These are phyloP conservation scores for Physaria fendleri DNA, from an alignment of 345 rosid genomes.

Conservation along the genomic window DNA sequence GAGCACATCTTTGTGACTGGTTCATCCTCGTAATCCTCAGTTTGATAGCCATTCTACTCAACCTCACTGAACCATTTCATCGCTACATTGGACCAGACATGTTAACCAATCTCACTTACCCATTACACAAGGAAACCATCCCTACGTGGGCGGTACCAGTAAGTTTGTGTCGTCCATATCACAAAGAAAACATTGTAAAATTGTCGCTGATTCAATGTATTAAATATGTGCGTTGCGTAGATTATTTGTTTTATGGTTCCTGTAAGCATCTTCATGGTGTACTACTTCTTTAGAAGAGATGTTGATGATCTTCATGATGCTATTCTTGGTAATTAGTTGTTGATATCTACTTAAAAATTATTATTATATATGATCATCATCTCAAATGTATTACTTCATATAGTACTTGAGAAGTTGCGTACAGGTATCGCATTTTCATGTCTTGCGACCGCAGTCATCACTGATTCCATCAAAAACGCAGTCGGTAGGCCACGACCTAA, in stretches of 20 bases:
- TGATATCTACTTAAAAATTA: too few species aligned
- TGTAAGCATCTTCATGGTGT: conserved; percentile 29
- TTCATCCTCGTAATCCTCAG: conserved; percentile 41
- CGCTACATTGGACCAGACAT: conserved; percentile 57
- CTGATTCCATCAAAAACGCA: conserved; percentile 56
- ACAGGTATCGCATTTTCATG: conserved; percentile 46
- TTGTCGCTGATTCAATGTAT: not conserved
- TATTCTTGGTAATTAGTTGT: conserved; percentile 44
- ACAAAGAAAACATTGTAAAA: not conserved
- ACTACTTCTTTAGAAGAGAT: conserved; percentile 41
- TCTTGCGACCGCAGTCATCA: conserved; percentile 49
- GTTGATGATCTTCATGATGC: conserved; percentile 62
- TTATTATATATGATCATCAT: too few species aligned
- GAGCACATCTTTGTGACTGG: conserved; percentile 47
- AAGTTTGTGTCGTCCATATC: not conserved
- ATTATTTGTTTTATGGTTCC: conserved; percentile 40
- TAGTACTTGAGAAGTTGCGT: too few species aligned
- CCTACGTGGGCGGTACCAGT: conserved; percentile 69
- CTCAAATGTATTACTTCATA: too few species aligned
- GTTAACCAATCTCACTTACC: conserved; percentile 55
- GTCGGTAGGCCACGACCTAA: conserved; percentile 66
- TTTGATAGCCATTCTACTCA: conserved; percentile 36
- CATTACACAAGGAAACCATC: conserved; percentile 44
- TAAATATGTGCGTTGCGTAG: conserved; percentile 22
- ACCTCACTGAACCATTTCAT: conserved; percentile 51